Percentiles rank a stretch among this genome's conserved stretches.
Evolutionary conservation across 495 filamentous ascomycete genomes (phyloP).

Genomic region (Pyronema domesticum): DNA sequence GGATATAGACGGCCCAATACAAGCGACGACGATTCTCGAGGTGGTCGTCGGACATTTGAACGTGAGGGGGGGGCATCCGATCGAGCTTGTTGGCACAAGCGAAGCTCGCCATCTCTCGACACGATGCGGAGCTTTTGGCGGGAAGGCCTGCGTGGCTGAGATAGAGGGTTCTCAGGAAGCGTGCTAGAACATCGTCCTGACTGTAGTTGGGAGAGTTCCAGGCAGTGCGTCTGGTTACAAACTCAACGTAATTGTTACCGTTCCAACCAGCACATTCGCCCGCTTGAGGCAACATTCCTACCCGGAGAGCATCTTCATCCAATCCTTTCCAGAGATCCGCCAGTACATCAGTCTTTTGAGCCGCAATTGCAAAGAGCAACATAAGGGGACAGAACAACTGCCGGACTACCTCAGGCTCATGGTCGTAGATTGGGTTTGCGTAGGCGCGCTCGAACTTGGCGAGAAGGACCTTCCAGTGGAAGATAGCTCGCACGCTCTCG

Average conservation of each 20-base stretch:
- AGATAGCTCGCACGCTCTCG: slow-evolving; percentile 19
- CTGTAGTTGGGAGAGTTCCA: not conserved
- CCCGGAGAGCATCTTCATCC: slow-evolving; percentile 9
- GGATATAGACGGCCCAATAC: slow-evolving; percentile 24
- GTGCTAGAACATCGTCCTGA: slow-evolving; percentile 9
- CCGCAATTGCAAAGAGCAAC: slow-evolving; percentile 21
- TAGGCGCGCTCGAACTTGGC: slow-evolving; percentile 20
- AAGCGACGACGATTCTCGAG: slow-evolving; percentile 20
- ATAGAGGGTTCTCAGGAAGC: slow-evolving; percentile 21
- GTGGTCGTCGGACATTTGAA: slow-evolving; percentile 8
- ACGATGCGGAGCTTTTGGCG: slow-evolving; percentile 24
- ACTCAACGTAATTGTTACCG: not conserved
- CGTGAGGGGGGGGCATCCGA: slow-evolving; percentile 10
- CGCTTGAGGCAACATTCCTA: slow-evolving; percentile 21
- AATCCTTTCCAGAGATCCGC: slow-evolving; percentile 12
- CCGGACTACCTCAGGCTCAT: slow-evolving; percentile 17
- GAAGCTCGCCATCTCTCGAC: slow-evolving; percentile 20
- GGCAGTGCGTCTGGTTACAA: not conserved
- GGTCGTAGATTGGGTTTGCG: slow-evolving; percentile 20
- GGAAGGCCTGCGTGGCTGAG: slow-evolving; percentile 23
- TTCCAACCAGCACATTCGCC: slow-evolving; percentile 22
- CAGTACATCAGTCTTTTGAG: slow-evolving; percentile 18
- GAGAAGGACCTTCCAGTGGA: slow-evolving; percentile 21
- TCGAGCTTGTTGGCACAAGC: slow-evolving; percentile 23
- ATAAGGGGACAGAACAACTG: slow-evolving; percentile 20